phyloP scores from a whole-genome alignment of 768 basidiomycete species.

The Phylloporus arenicola region DNA sequence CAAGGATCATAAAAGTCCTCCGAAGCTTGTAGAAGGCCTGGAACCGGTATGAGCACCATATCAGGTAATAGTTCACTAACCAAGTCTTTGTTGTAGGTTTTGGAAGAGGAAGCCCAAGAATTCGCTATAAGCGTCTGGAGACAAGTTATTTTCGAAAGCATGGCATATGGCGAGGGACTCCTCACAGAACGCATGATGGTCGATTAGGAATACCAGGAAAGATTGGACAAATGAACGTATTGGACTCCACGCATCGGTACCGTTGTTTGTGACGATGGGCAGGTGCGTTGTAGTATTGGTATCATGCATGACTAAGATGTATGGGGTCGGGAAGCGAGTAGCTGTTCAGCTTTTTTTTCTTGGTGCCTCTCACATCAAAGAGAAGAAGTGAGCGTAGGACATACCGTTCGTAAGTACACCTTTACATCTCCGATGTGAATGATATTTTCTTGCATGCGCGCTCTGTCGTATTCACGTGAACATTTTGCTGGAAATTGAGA shows the following conservation, averaged over 20 bases:
- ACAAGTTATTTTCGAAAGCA: slow-evolving; percentile 91
- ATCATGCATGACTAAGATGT: slow-evolving; percentile 37
- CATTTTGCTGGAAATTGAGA: background rate
- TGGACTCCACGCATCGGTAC: slow-evolving; percentile 20
- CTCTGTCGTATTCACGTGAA: slow-evolving; percentile 1
- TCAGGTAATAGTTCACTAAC: slow-evolving; percentile 2
- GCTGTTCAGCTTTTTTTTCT: slow-evolving; percentile 16
- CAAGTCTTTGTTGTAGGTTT: slow-evolving; percentile 47
- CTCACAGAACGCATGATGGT: slow-evolving; percentile 82
- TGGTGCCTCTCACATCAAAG: slow-evolving; percentile 12
- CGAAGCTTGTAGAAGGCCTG: slow-evolving; percentile 82
- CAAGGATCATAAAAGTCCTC: slow-evolving; percentile 82
- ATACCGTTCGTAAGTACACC: slow-evolving; percentile 51
- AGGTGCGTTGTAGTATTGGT: slow-evolving; percentile 61
- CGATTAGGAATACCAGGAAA: slow-evolving; percentile 39
- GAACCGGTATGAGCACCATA: slow-evolving; percentile 67
- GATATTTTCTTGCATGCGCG: slow-evolving; percentile 25
- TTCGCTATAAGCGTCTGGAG: slow-evolving; percentile 81
- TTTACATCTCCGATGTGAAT: slow-evolving; percentile 43
- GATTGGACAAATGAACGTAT: slow-evolving; percentile 10
- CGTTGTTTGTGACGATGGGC: slow-evolving; percentile 33
- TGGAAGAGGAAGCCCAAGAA: slow-evolving; percentile 87
- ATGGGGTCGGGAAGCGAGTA: slow-evolving; percentile 28
- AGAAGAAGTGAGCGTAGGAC: slow-evolving; percentile 20
- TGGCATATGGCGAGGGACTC: slow-evolving; percentile 86